phyloP scores from a whole-genome alignment of 306 rosid genomes.

The Acacia acuminata region DNA sequence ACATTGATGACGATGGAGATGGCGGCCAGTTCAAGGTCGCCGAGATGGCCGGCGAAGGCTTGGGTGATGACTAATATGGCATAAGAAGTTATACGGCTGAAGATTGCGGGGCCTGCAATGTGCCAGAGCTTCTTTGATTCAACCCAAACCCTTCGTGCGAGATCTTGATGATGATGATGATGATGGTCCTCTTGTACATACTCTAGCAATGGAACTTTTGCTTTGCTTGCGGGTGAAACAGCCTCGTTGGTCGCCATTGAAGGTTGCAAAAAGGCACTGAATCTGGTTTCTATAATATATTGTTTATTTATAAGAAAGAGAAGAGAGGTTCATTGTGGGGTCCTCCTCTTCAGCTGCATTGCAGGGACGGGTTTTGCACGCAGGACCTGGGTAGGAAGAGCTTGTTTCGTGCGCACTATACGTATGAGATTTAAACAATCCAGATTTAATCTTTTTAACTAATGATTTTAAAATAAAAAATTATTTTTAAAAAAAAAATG shows the following conservation, averaged over 20 bases:
- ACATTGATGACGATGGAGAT: slow-evolving; percentile 60
- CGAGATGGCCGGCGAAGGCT: slow-evolving; percentile 76
- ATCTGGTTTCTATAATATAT: too few species aligned
- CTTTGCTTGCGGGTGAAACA: slow-evolving; percentile 32
- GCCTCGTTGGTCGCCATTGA: slow-evolving; percentile 36
- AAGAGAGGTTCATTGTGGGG: neutral
- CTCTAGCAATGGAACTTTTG: slow-evolving; percentile 40
- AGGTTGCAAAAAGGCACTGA: neutral
- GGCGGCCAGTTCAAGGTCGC: slow-evolving; percentile 72
- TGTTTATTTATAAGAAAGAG: neutral
- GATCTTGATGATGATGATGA: neutral
- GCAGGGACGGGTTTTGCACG: neutral
- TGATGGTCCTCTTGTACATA: slow-evolving; percentile 8
- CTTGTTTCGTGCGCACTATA: too few species aligned
- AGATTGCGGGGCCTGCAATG: slow-evolving; percentile 68
- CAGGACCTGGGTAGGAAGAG: too few species aligned
- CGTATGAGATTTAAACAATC: too few species aligned
- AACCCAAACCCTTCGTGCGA: slow-evolving; percentile 37
- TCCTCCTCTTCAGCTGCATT: neutral
- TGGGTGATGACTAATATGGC: slow-evolving; percentile 69
- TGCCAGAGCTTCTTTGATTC: slow-evolving; percentile 82
- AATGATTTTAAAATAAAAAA: too few species aligned
- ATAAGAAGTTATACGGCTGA: slow-evolving; percentile 57
- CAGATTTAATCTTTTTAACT: too few species aligned
- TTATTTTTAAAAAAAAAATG: too few species aligned